Evolutionary conservation across 306 rosid species (phyloP).

Genomic region (Heteromeles arbutifolia): DNA sequence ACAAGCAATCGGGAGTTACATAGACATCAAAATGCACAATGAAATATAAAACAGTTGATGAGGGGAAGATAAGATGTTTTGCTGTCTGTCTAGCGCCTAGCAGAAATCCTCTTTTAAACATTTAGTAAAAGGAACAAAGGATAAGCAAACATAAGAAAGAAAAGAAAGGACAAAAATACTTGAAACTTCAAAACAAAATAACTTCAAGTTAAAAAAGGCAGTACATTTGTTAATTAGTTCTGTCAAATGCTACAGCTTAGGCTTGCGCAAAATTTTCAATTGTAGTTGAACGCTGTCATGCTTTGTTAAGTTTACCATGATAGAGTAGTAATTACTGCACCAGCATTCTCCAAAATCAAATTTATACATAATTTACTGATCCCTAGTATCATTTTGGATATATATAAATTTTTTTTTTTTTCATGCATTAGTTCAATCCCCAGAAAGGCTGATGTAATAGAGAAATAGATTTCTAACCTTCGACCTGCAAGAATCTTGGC

Average conservation of each 20-base stretch:
- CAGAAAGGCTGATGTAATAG: not conserved
- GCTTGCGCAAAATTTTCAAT: not conserved
- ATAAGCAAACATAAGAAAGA: not conserved
- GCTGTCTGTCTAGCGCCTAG: no score
- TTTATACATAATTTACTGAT: not conserved
- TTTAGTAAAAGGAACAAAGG: no score
- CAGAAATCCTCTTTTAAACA: no score
- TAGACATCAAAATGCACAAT: not conserved
- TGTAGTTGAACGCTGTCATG: not conserved
- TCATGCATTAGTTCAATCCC: not conserved
- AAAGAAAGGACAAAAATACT: not conserved
- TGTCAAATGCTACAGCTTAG: not conserved
- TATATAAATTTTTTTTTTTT: not conserved
- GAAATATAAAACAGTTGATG: not conserved
- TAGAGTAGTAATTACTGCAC: not conserved
- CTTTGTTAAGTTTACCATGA: not conserved
- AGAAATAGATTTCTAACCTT: conserved; percentile 45
- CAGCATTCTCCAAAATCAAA: not conserved
- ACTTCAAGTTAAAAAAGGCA: not conserved
- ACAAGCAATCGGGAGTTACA: not conserved
- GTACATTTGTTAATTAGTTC: not conserved
- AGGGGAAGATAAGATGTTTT: not conserved
- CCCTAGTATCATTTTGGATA: not conserved
- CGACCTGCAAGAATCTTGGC: conserved; percentile 97
- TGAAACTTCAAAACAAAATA: not conserved